Base-by-base conservation (phyloP, 1,284 basidiomycete genomes). In the Papiliotrema fonsecae region DNA sequence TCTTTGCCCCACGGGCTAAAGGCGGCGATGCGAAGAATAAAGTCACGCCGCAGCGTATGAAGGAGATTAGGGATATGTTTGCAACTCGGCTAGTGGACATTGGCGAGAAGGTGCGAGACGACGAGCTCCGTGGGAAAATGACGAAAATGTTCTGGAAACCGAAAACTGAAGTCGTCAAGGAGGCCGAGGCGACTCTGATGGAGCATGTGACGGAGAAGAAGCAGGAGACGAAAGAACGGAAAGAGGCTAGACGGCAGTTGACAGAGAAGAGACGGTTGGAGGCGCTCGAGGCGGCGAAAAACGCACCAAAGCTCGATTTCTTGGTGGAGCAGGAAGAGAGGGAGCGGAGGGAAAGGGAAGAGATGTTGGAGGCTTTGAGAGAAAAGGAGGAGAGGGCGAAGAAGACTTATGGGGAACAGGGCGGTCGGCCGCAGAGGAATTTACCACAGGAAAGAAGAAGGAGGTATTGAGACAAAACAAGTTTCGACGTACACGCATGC, bases 131-230 rank as follows among this genome's bases (percentile, higher is more conserved):
- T 19, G 16, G 16, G 14, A 5, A 19, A 19, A n/a, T 19, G 16
- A 35, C 34, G 34, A 35, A 14, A 19, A 19, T 35, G 34, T 35
- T 35, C 34, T 35, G 34, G 34, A 14, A 19, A 19, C 78, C 39
- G 87, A 87, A 78, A 81, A 89, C 72, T 92, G 50, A 91, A 49
- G 73, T 81, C 22, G 87, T 88, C 19, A 84, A 87, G 71, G 88
- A 86, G 74, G 86, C 88, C 55, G 90, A 52, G 13, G 63, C 57
- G 47, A 39, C 28, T n/a, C 26, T 93, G 70, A 91, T 91, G 69
- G 91, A 88, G 77, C 86, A 88, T 75, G 94, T 94, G 75, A 87
- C 91, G 61, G 90, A 96, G 77, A 93, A 92, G 80, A 91, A 97
- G 86, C 88, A 89, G 49, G 53, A 57, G 54, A 51, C 51, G 54